phyloP scores from a whole-genome alignment of 164 flowering plant species.

The Stephania yunnanensis region DNA sequence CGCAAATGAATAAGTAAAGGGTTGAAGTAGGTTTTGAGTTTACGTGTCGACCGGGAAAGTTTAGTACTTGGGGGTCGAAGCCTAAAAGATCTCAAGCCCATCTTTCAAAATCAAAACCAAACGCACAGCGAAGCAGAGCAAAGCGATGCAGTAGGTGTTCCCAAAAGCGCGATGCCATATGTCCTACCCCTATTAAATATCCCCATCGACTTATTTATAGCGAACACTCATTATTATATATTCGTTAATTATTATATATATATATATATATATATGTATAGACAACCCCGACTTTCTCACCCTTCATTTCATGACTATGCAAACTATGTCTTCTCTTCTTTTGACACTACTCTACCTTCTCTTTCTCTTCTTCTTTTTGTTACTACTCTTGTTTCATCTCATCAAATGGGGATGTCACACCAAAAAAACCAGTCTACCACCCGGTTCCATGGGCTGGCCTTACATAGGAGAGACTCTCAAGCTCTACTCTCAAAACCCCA shows the following conservation, averaged over 20 bases:
- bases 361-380: background rate
- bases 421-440: constrained; percentile 43
- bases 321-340: background rate
- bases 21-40: background rate
- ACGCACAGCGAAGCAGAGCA: background rate
- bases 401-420: constrained; percentile 14
- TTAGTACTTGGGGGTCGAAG: background rate
- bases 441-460: constrained; percentile 96
- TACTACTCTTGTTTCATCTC: background rate
- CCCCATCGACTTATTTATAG: too few relatives aligned
- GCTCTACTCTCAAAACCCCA: constrained; percentile 70
- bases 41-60: background rate
- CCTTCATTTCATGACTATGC: background rate
- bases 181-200: background rate
- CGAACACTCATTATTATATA: too few relatives aligned
- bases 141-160: background rate
- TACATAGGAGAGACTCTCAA: constrained; percentile 78
- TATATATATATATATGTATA: too few relatives aligned
- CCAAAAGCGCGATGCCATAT: constrained; percentile 9
- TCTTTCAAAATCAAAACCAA: too few relatives aligned
- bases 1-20: background rate
- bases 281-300: background rate
- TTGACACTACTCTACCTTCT: background rate
- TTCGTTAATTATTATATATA: too few relatives aligned
- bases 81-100: background rate